These are phyloP conservation scores for Cryptococcus sp. DNA, from an alignment of 1,284 basidiomycete genomes.

Conservation along the genomic window DNA sequence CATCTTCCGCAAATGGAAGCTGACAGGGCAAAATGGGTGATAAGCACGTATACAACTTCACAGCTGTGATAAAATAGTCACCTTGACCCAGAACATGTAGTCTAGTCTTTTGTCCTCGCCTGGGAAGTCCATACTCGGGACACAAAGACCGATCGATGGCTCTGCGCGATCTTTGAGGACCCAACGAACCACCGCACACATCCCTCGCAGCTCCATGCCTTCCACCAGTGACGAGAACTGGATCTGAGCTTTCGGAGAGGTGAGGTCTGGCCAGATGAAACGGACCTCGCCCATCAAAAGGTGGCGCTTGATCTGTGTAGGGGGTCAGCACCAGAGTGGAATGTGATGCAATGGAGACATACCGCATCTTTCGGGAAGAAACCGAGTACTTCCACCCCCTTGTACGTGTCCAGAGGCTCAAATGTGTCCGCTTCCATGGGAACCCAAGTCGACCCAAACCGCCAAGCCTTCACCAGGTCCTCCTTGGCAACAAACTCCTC, in stretches of 20 bases:
- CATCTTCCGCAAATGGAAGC: conserved; percentile 94
- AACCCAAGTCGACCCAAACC: conserved; percentile 86
- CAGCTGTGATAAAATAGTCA: conserved; percentile 46
- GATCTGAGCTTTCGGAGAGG: conserved; percentile 71
- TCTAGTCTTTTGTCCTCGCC: conserved; percentile 66
- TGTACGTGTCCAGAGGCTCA: conserved; percentile 66
- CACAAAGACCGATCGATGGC: conserved; percentile 79
- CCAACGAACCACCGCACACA: conserved; percentile 78
- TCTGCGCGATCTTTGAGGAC: conserved; percentile 72
- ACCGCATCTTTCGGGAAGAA: conserved; percentile 74
- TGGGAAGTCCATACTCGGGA: conserved; percentile 57
- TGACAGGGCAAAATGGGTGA: conserved; percentile 42
- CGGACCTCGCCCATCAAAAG: conserved; percentile 81
- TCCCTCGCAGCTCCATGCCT: conserved; percentile 69
- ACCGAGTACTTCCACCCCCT: conserved; percentile 83
- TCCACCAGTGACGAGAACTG: conserved; percentile 81
- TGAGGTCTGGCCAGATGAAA: conserved; percentile 79
- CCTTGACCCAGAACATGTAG: conserved; percentile 78
- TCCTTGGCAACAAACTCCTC: conserved; percentile 52
- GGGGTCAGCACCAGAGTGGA: not conserved
- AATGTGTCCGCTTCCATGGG: conserved; percentile 80
- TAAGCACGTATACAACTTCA: not conserved
- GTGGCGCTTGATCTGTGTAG: conserved; percentile 71
- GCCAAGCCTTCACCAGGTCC: conserved; percentile 68
- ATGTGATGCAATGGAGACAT: conserved; percentile 31